Base-by-base conservation (phyloP, 2,329 filamentous ascomycete genomes). In the Triangularia verruculosa region DNA sequence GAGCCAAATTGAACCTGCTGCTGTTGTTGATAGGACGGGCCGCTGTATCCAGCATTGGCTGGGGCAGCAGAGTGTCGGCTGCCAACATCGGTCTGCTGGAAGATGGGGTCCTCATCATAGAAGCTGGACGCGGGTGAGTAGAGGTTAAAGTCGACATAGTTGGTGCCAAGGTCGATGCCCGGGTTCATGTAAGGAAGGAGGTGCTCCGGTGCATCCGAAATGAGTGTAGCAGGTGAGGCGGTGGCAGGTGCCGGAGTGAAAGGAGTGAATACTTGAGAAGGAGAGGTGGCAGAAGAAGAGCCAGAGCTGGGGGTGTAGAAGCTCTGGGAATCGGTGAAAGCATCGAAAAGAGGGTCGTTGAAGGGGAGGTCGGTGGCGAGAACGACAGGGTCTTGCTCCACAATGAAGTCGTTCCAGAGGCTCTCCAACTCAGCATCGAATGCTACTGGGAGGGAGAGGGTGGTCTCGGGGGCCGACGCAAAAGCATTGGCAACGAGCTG, bases 91-190 rank as follows among this genome's bases (percentile, higher is more conserved):
- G 63, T 65, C 56, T 69, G 68, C 54, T 65, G 65, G n/a, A 72
- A 54, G 39, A 67, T 66, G 61, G 69, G 70, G 24, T 71, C 76
- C 53, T 85, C 83, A 64, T 84, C 83, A 62, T 81, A 75, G 70
- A 78, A 78, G 64, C 74, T 77, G 17, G 81, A 79, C 22, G 75
- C 73, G 2, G 83, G 83, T 57, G 83, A 85, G 75, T 79, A 86
- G 15, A 85, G 78, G 70, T 79, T 82, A 75, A 86, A 86, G 75
- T 85, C 83, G 68, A 78, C 74, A 69, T 85, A 85, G 72, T 81
- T 75, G 69, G 74, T 76, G 64, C 71, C 71, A 65, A 75, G 72
- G 22, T 69, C 65, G 61, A 72, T 73, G 20, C 71, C 72, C 3
- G 74, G 71, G 64, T 74, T 75, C 63, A 81, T 74, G 70, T 81